Conservation (phyloP, 352 stramenopile genomes). For the Phytophthora fragariaefolia region DNA sequence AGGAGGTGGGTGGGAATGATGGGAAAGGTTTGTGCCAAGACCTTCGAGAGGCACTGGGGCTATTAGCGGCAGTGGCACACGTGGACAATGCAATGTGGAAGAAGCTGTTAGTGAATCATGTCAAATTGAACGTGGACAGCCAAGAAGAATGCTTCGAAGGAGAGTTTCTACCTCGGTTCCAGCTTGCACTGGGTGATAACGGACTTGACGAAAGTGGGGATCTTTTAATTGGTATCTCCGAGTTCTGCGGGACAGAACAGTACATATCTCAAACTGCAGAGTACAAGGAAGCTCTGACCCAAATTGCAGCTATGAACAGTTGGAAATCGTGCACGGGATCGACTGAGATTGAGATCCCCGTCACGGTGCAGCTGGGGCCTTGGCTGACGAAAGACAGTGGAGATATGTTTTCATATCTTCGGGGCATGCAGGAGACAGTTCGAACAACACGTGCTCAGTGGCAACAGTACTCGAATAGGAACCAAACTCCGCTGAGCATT, state of each 20-base stretch:
- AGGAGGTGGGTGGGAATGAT: background rate
- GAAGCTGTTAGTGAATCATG: conserved; percentile 25
- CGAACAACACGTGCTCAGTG: conserved; percentile 18
- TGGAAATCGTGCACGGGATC: conserved; percentile 18
- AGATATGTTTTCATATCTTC: conserved; percentile 26
- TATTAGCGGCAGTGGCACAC: conserved; percentile 33
- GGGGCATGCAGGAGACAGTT: conserved; percentile 22
- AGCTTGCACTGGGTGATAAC: conserved; percentile 14
- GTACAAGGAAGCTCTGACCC: conserved; percentile 24
- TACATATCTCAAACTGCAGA: conserved; percentile 18
- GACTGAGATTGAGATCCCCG: conserved; percentile 37
- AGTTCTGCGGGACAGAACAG: conserved; percentile 33
- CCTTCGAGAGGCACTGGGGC: conserved; percentile 21
- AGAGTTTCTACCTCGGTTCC: conserved; percentile 24
- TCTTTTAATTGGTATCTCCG: conserved; percentile 14
- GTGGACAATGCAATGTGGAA: conserved; percentile 35
- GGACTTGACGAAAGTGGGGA: conserved; percentile 12
- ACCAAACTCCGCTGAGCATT: conserved; percentile 9
- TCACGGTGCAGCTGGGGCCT: conserved; percentile 29
- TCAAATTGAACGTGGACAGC: conserved; percentile 6
- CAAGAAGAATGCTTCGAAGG: conserved; percentile 30
- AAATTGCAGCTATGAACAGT: conserved; percentile 18
- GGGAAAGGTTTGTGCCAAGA: conserved; percentile 2
- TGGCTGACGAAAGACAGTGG: conserved; percentile 25
- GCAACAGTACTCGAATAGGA: conserved; percentile 10